Evolutionary conservation across 805 yeast genomes (phyloP).

Genomic region (Candida ficus): DNA sequence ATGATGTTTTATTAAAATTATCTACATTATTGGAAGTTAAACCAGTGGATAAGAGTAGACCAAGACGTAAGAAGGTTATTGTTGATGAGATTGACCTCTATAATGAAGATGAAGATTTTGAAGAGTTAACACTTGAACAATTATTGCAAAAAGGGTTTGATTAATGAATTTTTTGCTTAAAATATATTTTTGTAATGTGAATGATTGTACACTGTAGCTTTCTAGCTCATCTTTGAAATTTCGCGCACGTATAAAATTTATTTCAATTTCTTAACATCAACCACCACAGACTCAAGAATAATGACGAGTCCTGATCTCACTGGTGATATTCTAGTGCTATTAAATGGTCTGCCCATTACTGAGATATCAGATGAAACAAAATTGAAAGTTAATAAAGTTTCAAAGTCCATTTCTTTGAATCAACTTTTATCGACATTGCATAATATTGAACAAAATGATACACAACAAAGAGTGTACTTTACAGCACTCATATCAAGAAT

Average conservation of each 20-base stretch:
- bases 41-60: conserved; percentile 14
- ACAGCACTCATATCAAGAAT: neutral
- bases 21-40: conserved; percentile 18
- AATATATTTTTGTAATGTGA: too few relatives aligned
- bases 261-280: too few relatives aligned
- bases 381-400: neutral
- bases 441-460: neutral
- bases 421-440: neutral
- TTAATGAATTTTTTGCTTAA: too few relatives aligned
- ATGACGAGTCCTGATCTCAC: too few relatives aligned
- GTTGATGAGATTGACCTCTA: conserved; percentile 8
- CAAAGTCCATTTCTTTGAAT: neutral
- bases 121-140: conserved; percentile 12
- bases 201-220: too few relatives aligned
- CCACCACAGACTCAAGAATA: too few relatives aligned
- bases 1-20: conserved; percentile 13
- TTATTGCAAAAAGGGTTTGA: conserved; percentile 7
- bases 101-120: conserved; percentile 11
- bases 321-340: neutral
- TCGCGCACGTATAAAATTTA: too few relatives aligned
- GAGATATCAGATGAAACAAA: neutral
- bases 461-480: neutral
- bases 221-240: too few relatives aligned
- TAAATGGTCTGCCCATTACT: neutral
- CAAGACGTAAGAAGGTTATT: conserved; percentile 3